Evolutionary conservation across 2,329 filamentous ascomycete species (phyloP).

Genomic region (Microsporum audouinii): DNA sequence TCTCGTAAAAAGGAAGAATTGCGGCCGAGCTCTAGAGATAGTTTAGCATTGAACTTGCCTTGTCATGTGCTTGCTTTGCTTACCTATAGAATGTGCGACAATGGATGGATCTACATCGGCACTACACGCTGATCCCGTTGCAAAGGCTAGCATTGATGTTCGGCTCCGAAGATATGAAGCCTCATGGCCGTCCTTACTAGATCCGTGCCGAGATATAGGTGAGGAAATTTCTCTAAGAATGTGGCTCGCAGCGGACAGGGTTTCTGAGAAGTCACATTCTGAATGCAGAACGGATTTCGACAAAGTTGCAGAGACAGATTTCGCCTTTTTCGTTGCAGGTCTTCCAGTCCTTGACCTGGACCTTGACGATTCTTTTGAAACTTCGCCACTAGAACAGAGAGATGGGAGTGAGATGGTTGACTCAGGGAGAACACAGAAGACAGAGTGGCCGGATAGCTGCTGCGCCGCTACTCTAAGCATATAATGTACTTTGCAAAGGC

Average conservation of each 20-base stretch:
- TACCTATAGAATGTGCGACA: conserved; percentile 32
- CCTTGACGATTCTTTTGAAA: conserved; percentile 28
- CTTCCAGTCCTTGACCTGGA: conserved; percentile 27
- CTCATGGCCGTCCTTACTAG: conserved; percentile 30
- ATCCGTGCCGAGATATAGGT: conserved; percentile 26
- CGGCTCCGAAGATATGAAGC: conserved; percentile 30
- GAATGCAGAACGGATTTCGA: conserved; percentile 18
- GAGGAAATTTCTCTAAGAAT: conserved; percentile 25
- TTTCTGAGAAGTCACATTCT: conserved; percentile 27
- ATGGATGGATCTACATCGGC: conserved; percentile 11
- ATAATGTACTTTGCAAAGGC: conserved; percentile 29
- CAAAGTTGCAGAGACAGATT: background rate
- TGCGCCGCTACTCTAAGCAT: conserved; percentile 29
- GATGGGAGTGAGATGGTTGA: conserved; percentile 83
- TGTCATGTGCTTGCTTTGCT: conserved; percentile 3
- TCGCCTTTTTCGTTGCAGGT: background rate
- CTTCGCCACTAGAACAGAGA: conserved; percentile 34
- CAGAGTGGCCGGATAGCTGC: conserved; percentile 61
- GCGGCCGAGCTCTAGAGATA: conserved; percentile 28
- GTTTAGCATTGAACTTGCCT: conserved; percentile 2
- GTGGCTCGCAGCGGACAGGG: conserved; percentile 28
- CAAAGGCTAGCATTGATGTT: conserved; percentile 33
- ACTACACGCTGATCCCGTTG: conserved; percentile 25
- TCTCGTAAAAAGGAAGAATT: conserved; percentile 33
- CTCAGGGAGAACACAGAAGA: conserved; percentile 82